Conservation (phyloP, 345 rosid species). For the Pistacia atlantica region DNA sequence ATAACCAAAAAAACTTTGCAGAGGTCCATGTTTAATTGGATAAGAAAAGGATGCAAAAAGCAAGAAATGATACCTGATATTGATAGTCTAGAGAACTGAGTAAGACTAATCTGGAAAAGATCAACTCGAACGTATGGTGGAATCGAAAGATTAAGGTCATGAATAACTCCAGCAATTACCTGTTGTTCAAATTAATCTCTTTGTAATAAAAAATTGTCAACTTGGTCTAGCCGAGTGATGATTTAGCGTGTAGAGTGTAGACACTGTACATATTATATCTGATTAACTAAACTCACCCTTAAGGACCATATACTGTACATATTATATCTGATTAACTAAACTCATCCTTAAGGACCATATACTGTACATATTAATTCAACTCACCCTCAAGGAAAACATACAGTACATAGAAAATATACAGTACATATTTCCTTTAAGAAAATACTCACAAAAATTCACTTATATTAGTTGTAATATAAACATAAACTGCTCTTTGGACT, state of each 20-base stretch:
- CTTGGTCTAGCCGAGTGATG: not conserved
- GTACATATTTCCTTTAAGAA: not conserved
- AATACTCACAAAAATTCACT: not conserved
- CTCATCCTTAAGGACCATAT: too few relatives aligned
- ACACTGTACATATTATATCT: not conserved
- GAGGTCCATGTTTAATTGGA: not conserved
- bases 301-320: not conserved
- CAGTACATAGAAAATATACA: not conserved
- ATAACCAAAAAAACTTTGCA: not conserved
- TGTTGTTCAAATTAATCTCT: slow-evolving; percentile 16
- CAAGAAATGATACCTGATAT: slow-evolving; percentile 24
- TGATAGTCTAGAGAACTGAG: slow-evolving; percentile 30
- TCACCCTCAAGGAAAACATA: too few relatives aligned
- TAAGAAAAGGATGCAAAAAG: not conserved
- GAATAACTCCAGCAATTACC: slow-evolving; percentile 34
- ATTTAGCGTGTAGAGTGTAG: not conserved
- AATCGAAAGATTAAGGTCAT: slow-evolving; percentile 26
- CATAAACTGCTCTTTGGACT: not conserved
- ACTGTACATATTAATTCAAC: not conserved
- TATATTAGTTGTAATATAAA: too few relatives aligned
- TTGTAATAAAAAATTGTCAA: not conserved
- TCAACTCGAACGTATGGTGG: slow-evolving; percentile 42
- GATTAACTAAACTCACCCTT: not conserved
- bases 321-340: not conserved
- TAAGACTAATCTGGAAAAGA: slow-evolving; percentile 34